phyloP scores from a whole-genome alignment of 345 rosid species.

The Linum trigynum region DNA sequence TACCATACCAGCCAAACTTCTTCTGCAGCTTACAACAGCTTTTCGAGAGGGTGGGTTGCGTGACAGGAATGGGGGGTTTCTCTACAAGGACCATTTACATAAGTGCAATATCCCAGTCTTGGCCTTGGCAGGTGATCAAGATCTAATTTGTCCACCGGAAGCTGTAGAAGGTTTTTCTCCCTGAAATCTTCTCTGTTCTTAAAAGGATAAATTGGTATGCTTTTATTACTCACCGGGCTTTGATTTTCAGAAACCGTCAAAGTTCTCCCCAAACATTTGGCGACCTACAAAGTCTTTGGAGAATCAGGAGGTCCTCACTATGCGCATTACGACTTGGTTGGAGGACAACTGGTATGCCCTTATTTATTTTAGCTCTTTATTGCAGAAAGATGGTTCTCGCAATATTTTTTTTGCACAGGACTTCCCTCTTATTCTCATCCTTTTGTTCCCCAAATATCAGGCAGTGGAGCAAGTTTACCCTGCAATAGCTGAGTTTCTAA shows the following conservation, averaged over 20 bases:
- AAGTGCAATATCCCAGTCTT: conserved; percentile 56
- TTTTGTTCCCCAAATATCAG: conserved; percentile 25
- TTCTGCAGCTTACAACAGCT: conserved; percentile 87
- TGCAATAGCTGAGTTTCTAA: conserved; percentile 59
- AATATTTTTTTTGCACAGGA: too few relatives aligned
- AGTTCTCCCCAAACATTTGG: conserved; percentile 46
- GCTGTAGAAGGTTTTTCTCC: conserved; percentile 67
- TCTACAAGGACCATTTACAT: conserved; percentile 60
- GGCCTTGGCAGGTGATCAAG: conserved; percentile 88
- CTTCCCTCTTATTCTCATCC: too few relatives aligned
- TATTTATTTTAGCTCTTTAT: conserved; percentile 3
- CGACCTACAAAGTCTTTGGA: conserved; percentile 50
- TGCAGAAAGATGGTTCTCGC: too few relatives aligned
- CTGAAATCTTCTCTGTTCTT: not conserved
- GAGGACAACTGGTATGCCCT: conserved; percentile 49
- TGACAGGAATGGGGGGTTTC: conserved; percentile 67
- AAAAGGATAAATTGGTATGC: not conserved
- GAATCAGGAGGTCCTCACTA: conserved; percentile 56
- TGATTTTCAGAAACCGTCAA: conserved; percentile 43
- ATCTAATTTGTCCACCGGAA: conserved; percentile 85
- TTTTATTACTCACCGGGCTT: conserved; percentile 4
- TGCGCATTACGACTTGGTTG: conserved; percentile 75
- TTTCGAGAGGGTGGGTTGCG: conserved; percentile 73
- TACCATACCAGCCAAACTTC: conserved; percentile 83
- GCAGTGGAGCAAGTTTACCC: conserved; percentile 92